Conservation (phyloP, 2,329 filamentous ascomycete species). For the Aspergillus fructus region DNA sequence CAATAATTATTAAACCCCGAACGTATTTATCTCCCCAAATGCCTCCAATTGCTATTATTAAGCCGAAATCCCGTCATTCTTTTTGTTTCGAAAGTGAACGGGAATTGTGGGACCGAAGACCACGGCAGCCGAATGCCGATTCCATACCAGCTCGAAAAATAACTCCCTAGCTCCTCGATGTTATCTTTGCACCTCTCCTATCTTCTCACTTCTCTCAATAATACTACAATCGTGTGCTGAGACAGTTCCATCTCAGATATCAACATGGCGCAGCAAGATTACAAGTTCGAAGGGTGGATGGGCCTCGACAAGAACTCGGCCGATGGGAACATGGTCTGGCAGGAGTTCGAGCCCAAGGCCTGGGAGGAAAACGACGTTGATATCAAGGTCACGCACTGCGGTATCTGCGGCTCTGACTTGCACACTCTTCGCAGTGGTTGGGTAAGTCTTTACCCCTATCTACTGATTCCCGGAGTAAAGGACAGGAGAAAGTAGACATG, state of each 20-base stretch:
- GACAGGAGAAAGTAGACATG: background rate
- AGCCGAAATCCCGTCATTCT: background rate
- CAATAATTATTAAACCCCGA: too few species aligned
- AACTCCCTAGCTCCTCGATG: background rate
- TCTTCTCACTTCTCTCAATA: background rate
- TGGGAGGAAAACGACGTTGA: slow-evolving; percentile 67
- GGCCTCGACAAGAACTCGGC: slow-evolving; percentile 50
- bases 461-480: background rate
- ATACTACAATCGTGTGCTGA: background rate
- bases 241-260: background rate
- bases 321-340: slow-evolving; percentile 57
- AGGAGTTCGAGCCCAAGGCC: slow-evolving; percentile 61
- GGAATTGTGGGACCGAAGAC: background rate
- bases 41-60: slow-evolving; percentile 3
- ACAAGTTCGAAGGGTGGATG: slow-evolving; percentile 60
- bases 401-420: slow-evolving; percentile 64
- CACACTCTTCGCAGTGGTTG: slow-evolving; percentile 55
- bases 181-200: background rate
- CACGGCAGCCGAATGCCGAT: background rate
- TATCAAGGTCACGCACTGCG: slow-evolving; percentile 63
- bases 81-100: background rate
- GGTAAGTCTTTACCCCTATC: slow-evolving; percentile 23
- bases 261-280: slow-evolving; percentile 32
- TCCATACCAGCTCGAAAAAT: background rate
- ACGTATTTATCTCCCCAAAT: too few species aligned